Conservation (phyloP, 306 rosid genomes). For the Fragaria nilgerrensis region DNA sequence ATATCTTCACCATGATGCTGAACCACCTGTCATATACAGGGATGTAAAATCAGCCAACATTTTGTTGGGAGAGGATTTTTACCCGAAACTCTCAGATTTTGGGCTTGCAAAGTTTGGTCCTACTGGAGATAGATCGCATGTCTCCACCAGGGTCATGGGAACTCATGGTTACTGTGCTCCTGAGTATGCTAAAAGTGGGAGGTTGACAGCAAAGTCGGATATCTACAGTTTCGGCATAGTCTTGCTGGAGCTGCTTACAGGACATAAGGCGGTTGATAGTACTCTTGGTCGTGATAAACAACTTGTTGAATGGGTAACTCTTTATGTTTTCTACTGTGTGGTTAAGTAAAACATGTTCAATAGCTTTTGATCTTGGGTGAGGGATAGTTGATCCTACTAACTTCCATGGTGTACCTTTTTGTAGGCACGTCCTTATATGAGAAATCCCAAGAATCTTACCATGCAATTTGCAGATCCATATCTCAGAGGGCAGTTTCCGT, state of each 20-base stretch:
- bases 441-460: conserved; percentile 45
- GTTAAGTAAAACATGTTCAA: background rate
- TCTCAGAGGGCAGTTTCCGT: conserved; percentile 56
- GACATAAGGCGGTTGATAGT: conserved; percentile 53
- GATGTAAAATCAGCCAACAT: conserved; percentile 67
- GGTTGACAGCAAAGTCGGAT: conserved; percentile 57
- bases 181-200: conserved; percentile 65
- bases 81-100: conserved; percentile 70
- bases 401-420: background rate
- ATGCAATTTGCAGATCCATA: conserved; percentile 57
- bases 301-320: conserved; percentile 57
- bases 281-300: conserved; percentile 30
- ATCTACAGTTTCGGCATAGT: conserved; percentile 74
- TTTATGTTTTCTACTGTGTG: background rate
- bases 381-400: background rate
- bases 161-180: conserved; percentile 81
- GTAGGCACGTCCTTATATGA: conserved; percentile 64
- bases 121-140: conserved; percentile 55
- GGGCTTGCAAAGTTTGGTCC: conserved; percentile 78
- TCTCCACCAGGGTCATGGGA: conserved; percentile 77
- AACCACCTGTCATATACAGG: conserved; percentile 64
- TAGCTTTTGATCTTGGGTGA: background rate
- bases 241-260: conserved; percentile 61
- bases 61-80: conserved; percentile 46
- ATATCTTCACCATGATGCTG: conserved; percentile 57